Percentiles rank a stretch among this genome's conserved stretches.
phyloP scores from a whole-genome alignment of 2,329 filamentous ascomycete species.

The Claviceps purpurea region DNA sequence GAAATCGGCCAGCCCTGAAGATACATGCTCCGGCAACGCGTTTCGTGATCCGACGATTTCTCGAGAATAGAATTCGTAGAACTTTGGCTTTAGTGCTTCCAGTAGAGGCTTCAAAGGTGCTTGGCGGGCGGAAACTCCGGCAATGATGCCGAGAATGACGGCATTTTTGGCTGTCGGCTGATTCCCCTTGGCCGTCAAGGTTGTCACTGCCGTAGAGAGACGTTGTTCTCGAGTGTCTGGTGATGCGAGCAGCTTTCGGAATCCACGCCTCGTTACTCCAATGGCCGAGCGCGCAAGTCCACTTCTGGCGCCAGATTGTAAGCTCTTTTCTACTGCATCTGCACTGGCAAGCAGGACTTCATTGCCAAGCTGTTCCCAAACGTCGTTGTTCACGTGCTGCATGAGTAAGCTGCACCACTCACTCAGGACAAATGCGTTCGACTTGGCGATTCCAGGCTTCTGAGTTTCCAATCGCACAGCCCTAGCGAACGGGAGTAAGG shows the following conservation, averaged over 20 bases:
- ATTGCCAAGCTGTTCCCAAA: conserved; percentile 51
- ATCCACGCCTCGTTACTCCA: conserved; percentile 62
- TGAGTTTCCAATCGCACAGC: conserved; percentile 58
- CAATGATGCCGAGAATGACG: conserved; percentile 69
- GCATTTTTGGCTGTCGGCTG: conserved; percentile 57
- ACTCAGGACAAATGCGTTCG: conserved; percentile 74
- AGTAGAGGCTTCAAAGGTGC: conserved; percentile 48
- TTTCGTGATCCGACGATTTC: conserved; percentile 73
- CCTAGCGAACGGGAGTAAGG: conserved; percentile 51
- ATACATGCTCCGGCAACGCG: conserved; percentile 56
- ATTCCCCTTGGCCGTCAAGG: conserved; percentile 54
- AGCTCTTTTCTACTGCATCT: conserved; percentile 63
- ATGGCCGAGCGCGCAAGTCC: conserved; percentile 61
- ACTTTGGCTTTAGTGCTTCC: conserved; percentile 51
- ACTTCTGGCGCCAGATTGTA: conserved; percentile 49
- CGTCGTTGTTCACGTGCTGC: conserved; percentile 48
- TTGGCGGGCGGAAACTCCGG: conserved; percentile 71
- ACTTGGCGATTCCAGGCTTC: conserved; percentile 64
- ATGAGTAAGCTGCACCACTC: conserved; percentile 81
- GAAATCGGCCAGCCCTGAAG: conserved; percentile 66
- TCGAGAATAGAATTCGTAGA: conserved; percentile 71
- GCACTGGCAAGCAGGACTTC: conserved; percentile 58
- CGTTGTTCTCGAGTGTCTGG: conserved; percentile 42
- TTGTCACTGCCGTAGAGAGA: conserved; percentile 48
- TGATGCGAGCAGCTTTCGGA: conserved; percentile 58